Evolutionary conservation across 768 basidiomycete species (phyloP).

Genomic region (Harrya chromipes): DNA sequence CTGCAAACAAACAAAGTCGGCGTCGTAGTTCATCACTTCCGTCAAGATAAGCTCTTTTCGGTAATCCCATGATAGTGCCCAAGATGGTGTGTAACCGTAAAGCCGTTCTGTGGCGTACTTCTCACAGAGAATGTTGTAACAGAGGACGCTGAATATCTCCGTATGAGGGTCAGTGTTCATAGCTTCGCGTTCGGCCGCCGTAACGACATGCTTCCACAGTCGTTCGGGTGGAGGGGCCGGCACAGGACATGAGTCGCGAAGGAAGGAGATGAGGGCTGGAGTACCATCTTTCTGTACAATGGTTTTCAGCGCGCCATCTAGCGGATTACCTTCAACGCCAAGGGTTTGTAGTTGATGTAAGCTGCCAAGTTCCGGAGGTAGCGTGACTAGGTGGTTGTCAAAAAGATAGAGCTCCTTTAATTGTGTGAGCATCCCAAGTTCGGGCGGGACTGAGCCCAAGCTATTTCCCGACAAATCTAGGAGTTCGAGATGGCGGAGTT

Average conservation of each 20-base stretch:
- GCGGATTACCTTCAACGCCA: slow-evolving; percentile 96
- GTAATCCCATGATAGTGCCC: slow-evolving; percentile 96
- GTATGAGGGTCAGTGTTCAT: slow-evolving; percentile 57
- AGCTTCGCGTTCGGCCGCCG: slow-evolving; percentile 56
- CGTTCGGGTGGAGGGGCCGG: slow-evolving; percentile 80
- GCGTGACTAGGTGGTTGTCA: slow-evolving; percentile 85
- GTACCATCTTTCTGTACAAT: slow-evolving; percentile 97
- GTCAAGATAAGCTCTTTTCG: slow-evolving; percentile 84
- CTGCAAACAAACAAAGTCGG: slow-evolving; percentile 92
- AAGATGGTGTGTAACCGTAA: slow-evolving; percentile 95
- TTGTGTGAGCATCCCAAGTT: slow-evolving; percentile 86
- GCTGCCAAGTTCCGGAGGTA: slow-evolving; percentile 86
- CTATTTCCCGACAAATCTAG: slow-evolving; percentile 92
- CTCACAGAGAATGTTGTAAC: slow-evolving; percentile 95
- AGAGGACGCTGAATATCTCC: slow-evolving; percentile 79
- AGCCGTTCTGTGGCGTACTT: slow-evolving; percentile 81
- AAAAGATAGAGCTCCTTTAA: slow-evolving; percentile 93
- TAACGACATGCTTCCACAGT: slow-evolving; percentile 64
- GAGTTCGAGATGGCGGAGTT: slow-evolving; percentile 79
- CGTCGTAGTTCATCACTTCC: slow-evolving; percentile 75
- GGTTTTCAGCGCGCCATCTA: slow-evolving; percentile 71
- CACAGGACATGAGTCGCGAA: slow-evolving; percentile 91
- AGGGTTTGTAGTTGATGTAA: slow-evolving; percentile 90
- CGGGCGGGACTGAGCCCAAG: slow-evolving; percentile 72
- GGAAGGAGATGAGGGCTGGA: slow-evolving; percentile 75